Conservation (phyloP, 176 grass and related monocot species). For the Pontederia crassipes region DNA sequence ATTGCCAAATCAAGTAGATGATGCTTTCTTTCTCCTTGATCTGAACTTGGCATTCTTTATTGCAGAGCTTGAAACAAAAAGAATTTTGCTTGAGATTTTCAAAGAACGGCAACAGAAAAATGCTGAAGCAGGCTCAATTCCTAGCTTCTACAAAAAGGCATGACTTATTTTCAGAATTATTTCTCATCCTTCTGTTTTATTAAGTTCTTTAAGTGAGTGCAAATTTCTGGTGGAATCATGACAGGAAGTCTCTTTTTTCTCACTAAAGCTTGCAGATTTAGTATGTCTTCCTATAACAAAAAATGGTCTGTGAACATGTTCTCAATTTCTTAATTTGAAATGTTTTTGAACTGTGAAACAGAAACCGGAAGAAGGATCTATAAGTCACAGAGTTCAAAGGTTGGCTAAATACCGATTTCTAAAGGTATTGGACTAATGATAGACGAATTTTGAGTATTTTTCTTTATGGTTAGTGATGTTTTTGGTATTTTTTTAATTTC, state of each 20-base stretch:
- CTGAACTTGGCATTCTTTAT: not conserved
- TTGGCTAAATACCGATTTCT: slow-evolving; percentile 94
- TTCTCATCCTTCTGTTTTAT: not conserved
- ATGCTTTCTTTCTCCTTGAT: too few relatives aligned
- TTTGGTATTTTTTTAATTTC: not conserved
- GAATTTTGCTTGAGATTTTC: slow-evolving; percentile 96
- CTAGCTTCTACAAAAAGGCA: slow-evolving; percentile 99
- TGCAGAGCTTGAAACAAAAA: slow-evolving; percentile 95
- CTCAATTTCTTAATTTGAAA: not conserved
- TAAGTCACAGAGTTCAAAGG: slow-evolving; percentile 92
- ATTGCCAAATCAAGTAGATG: too few relatives aligned
- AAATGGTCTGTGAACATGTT: not conserved
- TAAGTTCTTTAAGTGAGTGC: not conserved
- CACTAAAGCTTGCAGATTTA: not conserved
- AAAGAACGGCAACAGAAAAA: slow-evolving; percentile 90
- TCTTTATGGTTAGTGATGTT: not conserved
- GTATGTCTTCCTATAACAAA: not conserved
- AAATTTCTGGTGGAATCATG: not conserved
- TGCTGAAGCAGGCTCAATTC: slow-evolving; percentile 88
- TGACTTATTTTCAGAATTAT: not conserved
- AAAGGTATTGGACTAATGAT: slow-evolving; percentile 41
- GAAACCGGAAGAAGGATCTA: slow-evolving; percentile 99
- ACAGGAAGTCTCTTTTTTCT: too few relatives aligned
- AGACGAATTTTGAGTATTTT: not conserved
- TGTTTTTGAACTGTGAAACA: slow-evolving; percentile 23